Percentiles rank a stretch among this genome's conserved stretches.
phyloP scores from a whole-genome alignment of 73 alveolate genomes.

The Breviolum minutum region DNA sequence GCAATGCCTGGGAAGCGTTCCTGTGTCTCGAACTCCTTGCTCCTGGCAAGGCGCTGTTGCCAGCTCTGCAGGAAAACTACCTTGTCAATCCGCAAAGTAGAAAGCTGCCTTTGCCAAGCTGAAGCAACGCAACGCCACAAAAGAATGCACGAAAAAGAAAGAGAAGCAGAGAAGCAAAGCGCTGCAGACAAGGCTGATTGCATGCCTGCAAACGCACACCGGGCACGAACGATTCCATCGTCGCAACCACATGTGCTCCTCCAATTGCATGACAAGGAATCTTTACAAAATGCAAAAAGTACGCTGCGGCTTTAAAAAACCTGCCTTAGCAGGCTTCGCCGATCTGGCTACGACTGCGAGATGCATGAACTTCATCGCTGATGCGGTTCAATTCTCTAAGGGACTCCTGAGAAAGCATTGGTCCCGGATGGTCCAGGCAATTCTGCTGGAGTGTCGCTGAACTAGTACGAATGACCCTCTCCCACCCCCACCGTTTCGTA shows the following conservation, averaged over 20 bases:
- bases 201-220: slow-evolving; percentile 26
- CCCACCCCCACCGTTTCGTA: neutral
- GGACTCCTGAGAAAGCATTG: slow-evolving; percentile 18
- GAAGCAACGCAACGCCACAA: slow-evolving; percentile 17
- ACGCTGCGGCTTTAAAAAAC: neutral
- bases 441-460: neutral
- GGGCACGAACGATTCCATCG: neutral
- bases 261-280: neutral
- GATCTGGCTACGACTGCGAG: slow-evolving; percentile 34
- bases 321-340: slow-evolving; percentile 31
- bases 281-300: slow-evolving; percentile 25
- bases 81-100: neutral
- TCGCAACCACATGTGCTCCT: neutral
- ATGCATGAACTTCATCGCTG: slow-evolving; percentile 75
- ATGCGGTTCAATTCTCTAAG: slow-evolving; percentile 56
- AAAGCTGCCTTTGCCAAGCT: neutral
- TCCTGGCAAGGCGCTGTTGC: slow-evolving; percentile 9
- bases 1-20: neutral
- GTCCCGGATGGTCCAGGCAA: too few relatives aligned
- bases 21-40: neutral
- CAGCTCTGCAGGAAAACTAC: slow-evolving; percentile 11
- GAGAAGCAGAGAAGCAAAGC: neutral
- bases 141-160: slow-evolving; percentile 33
- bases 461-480: neutral
- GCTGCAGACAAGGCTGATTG: slow-evolving; percentile 73